phyloP scores from a whole-genome alignment of 345 rosid genomes.

The Hibiscus mutabilis region DNA sequence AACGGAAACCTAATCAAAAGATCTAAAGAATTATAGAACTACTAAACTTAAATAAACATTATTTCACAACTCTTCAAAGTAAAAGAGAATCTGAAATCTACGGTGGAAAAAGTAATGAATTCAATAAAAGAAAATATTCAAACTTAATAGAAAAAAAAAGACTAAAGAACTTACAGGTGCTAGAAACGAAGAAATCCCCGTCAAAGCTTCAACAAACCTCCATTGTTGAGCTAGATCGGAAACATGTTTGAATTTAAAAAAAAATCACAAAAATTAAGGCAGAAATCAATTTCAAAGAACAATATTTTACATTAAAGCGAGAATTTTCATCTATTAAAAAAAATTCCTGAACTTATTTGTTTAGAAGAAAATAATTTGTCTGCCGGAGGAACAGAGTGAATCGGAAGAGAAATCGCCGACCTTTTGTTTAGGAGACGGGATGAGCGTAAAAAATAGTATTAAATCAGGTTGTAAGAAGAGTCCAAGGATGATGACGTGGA shows the following conservation, averaged over 20 bases:
- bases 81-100: neutral
- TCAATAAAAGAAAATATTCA: neutral
- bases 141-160: neutral
- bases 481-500: slow-evolving; percentile 39
- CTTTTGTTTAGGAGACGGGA: slow-evolving; percentile 4
- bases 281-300: neutral
- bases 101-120: neutral
- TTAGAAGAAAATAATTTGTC: slow-evolving; percentile 9
- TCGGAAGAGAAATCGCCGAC: slow-evolving; percentile 15
- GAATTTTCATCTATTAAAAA: neutral
- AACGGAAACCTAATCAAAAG: neutral
- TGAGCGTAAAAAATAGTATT: slow-evolving; percentile 8
- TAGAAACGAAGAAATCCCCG: slow-evolving; percentile 14
- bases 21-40: slow-evolving; percentile 4
- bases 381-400: slow-evolving; percentile 12
- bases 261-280: neutral
- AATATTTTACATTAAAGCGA: neutral
- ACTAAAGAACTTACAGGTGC: slow-evolving; percentile 14
- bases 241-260: neutral
- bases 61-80: slow-evolving; percentile 6
- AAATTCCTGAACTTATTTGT: neutral
- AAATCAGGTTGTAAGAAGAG: slow-evolving; percentile 9
- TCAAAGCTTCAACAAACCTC: slow-evolving; percentile 18
- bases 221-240: slow-evolving; percentile 19
- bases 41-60: neutral